Evolutionary conservation across 2,329 filamentous ascomycete species (phyloP), one percentile per base, ranked within the genome.

Genomic region (Pestalotiopsis sp.): DNA sequence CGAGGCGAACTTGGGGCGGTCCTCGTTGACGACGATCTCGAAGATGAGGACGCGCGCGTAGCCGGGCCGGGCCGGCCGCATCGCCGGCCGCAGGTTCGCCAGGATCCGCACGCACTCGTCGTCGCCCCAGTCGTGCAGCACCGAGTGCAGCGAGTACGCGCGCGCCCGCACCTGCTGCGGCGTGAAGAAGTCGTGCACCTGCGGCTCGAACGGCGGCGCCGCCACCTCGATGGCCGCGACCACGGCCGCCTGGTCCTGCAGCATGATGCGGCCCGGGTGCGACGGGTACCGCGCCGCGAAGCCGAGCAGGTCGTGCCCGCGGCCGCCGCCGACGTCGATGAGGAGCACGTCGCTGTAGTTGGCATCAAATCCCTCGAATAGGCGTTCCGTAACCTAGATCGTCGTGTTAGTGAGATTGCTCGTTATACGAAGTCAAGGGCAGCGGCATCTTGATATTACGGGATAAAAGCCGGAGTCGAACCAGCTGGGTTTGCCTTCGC

Each of bases 1-100:
- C 6, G 72, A 68, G 4, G 74, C 72, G 66, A 72, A 72, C 5
- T 71, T 70, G 1, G 74, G 65, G 2, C 73, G 65, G 20, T 72
- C 70, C n/a, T 70, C 66, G 4, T 80, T 78, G 13, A 85, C 72
- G 1, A 82, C 72, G 69, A 79, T 79, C 68, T 85, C 83, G 40
- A 82, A 81, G 23, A 85, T 73, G 9, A 85, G 70, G 2, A 85
- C 23, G 27, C 80, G 78, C 7, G 80, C 82, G 68, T 81, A 78
- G 64, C 78, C 73, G 31, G 66, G 73, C 40, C 72, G 73, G 64
- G 77, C 73, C 31, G 66, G 72, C 40, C 72, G 73, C 73, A 81
- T 74, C 1, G 75, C 75, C 11, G 73, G 73, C 12, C 69, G 70
- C 4, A 80, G 69, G 25, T 80, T 70, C 41, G 73, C 68, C 11